Conservation (phyloP, 2,329 filamentous ascomycete genomes). For the Cordyceps fumosorosea region DNA sequence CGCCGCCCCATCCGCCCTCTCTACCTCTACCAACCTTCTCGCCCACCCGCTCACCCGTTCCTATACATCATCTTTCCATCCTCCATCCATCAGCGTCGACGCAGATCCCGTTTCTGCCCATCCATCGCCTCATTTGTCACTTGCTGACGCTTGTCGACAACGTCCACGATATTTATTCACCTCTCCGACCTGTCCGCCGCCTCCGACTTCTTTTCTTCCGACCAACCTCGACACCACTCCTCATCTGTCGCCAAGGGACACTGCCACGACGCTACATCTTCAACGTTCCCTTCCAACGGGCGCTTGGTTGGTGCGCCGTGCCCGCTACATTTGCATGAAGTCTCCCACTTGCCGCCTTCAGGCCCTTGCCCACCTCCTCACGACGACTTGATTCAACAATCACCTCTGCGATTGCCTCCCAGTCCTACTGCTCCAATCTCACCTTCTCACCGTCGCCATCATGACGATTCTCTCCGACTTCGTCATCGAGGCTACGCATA, state of each 20-base stretch:
- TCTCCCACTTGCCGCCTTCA: background rate
- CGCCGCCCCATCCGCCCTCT: background rate
- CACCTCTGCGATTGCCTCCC: background rate
- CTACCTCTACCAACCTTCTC: background rate
- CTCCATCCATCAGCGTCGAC: conserved; percentile 7
- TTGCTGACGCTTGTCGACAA: background rate
- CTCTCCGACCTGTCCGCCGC: background rate
- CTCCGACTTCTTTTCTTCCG: conserved; percentile 13
- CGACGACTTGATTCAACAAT: background rate
- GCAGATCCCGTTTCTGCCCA: background rate
- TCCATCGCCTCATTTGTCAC: conserved; percentile 4
- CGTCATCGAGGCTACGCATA: conserved; percentile 21
- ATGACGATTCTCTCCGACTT: conserved; percentile 23
- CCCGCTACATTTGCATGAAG: background rate
- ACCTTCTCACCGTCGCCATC: conserved; percentile 15
- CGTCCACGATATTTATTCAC: background rate
- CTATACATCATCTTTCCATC: background rate
- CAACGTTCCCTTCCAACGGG: background rate
- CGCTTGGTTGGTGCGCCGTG: conserved; percentile 1
- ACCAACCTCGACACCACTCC: conserved; percentile 15
- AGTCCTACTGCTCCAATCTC: background rate
- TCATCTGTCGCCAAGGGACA: conserved; percentile 11
- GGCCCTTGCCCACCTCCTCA: background rate
- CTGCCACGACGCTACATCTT: background rate
- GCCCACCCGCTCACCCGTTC: background rate